Percentiles rank a stretch among this genome's conserved stretches.
Evolutionary conservation across 805 yeast genomes (phyloP).

Genomic region (Wickerhamomyces bovis): DNA sequence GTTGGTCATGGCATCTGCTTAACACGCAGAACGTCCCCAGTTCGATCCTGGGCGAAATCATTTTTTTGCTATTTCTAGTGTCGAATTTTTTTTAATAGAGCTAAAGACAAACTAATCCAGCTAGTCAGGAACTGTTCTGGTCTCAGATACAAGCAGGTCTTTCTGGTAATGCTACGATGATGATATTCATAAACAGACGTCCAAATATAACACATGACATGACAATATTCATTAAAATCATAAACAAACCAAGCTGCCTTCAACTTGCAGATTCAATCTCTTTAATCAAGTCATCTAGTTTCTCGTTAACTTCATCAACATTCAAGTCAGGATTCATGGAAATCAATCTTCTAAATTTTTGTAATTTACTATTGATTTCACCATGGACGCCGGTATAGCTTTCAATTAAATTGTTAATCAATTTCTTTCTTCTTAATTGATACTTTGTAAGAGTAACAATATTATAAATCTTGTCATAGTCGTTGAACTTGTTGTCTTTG

Average conservation of each 20-base stretch:
- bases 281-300: constrained; percentile 53
- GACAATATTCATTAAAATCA: not conserved
- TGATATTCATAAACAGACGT: not conserved
- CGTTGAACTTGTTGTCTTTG: not conserved
- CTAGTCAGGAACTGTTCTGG: too few species aligned
- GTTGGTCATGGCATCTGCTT: constrained; percentile 99
- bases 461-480: constrained; percentile 18
- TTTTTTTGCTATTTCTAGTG: constrained; percentile 3
- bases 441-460: constrained; percentile 32
- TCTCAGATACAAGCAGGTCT: too few species aligned
- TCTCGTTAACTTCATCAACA: constrained; percentile 59
- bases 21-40: constrained; percentile 99
- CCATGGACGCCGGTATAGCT: constrained; percentile 23
- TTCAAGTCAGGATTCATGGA: constrained; percentile 64
- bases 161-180: not conserved
- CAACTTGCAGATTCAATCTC: constrained; percentile 15
- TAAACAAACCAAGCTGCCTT: not conserved
- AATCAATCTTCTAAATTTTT: constrained; percentile 61
- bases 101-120: too few species aligned
- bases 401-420: constrained; percentile 30
- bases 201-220: not conserved
- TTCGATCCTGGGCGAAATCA: constrained; percentile 99
- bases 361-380: constrained; percentile 43
- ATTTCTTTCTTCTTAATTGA: constrained; percentile 35
- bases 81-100: too few species aligned